Conservation (phyloP, 2,329 filamentous ascomycete genomes). For the Catunica adiposa region DNA sequence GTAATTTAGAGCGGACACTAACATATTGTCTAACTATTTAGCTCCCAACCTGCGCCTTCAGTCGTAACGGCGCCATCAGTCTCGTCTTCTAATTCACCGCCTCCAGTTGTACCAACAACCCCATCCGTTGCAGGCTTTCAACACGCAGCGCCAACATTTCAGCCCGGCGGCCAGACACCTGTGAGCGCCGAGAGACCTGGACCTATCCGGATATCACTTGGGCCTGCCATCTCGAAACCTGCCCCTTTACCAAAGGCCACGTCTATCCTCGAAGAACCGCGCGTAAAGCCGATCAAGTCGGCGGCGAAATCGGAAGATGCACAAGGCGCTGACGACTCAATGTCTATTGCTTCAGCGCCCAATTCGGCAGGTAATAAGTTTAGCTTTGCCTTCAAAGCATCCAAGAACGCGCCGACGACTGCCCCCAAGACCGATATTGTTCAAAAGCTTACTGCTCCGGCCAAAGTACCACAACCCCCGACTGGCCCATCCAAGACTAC, state of each 20-base stretch:
- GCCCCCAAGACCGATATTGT: slow-evolving; percentile 47
- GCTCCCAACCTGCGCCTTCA: background rate
- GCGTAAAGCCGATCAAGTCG: too few relatives aligned
- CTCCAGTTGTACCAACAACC: background rate
- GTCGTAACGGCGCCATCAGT: background rate
- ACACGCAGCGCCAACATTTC: background rate
- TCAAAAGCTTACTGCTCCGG: slow-evolving; percentile 45
- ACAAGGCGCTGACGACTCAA: too few relatives aligned
- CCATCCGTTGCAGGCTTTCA: background rate
- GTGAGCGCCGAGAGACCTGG: too few relatives aligned
- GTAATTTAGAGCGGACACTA: too few relatives aligned
- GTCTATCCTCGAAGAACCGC: too few relatives aligned
- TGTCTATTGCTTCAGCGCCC: too few relatives aligned
- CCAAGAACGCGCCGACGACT: slow-evolving; percentile 30
- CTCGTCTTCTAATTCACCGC: background rate
- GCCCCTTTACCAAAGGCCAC: too few relatives aligned
- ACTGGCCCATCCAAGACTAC: slow-evolving; percentile 18
- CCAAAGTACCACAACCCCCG: slow-evolving; percentile 26
- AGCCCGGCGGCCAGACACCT: too few relatives aligned
- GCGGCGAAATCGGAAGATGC: too few relatives aligned
- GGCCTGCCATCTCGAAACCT: too few relatives aligned
- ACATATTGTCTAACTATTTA: background rate
- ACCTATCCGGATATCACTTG: too few relatives aligned
- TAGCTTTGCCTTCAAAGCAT: slow-evolving; percentile 81
- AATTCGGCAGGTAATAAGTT: slow-evolving; percentile 39